A percentile compares a stretch with the other conserved stretches of the same genome.
Conservation (phyloP, 169 alveolate genomes). For the Plasmodium coatneyi region DNA sequence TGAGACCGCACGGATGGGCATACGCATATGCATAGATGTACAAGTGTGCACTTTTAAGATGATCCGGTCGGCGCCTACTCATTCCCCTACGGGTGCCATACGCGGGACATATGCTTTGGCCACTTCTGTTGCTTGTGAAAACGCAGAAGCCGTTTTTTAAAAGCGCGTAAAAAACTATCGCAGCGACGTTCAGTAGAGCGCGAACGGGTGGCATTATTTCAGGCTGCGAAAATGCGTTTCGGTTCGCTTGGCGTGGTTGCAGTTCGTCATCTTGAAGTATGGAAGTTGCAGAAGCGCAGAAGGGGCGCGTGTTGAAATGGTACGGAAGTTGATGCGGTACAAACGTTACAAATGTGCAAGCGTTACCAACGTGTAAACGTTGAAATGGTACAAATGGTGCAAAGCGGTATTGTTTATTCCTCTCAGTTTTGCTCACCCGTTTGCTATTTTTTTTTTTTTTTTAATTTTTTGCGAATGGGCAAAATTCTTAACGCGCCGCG, state of each 20-base stretch:
- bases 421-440: background rate
- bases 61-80: background rate
- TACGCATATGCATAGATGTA: background rate
- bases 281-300: background rate
- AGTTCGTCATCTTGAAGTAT: background rate
- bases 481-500: background rate
- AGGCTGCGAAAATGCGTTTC: background rate
- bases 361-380: background rate
- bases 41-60: background rate
- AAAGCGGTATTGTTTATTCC: background rate
- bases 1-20: background rate
- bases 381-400: background rate
- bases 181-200: background rate
- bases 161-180: background rate
- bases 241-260: background rate
- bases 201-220: constrained; percentile 31
- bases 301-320: background rate
- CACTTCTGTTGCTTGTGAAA: background rate
- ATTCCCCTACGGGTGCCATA: background rate
- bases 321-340: background rate
- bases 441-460: background rate
- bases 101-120: constrained; percentile 8
- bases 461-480: background rate
- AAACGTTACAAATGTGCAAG: background rate
- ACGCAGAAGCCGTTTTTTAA: constrained; percentile 30